Evolutionary conservation across 331 rosid species (phyloP), one percentile per base, ranked within the genome.

Genomic region (Telfairia occidentalis): DNA sequence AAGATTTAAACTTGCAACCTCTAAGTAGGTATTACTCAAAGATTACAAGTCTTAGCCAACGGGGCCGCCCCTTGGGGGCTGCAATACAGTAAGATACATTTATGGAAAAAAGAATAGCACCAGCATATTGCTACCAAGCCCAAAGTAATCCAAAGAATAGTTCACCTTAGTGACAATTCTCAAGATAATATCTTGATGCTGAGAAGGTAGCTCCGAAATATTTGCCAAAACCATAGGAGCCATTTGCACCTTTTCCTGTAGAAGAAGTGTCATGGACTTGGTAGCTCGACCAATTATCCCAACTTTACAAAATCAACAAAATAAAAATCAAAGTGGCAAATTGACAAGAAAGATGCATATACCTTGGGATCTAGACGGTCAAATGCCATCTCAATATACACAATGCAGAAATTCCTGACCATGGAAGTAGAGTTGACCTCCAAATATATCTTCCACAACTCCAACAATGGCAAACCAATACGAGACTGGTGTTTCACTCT

Each of bases 331-430:
- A 64, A 74, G 64, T 32, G 58, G 54, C 42, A 37, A 64, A 54
- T 42, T 67, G 49, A 69, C 64, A 12, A 73, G 30, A 82, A 52
- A 57, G 24, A 83, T 71, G 12, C 11, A 78, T 75, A 63, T 23
- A 86, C 97, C 92, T 91, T 82, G 35, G 71, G 81, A 82, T 53
- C 61, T 34, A 83, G 89, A 52, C 98, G 98, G 48, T 93, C 96
- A 83, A 89, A 84, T 67, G 98, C 97, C 98, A 93, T 93, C 88
- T 91, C 98, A 55, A 93, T 78, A 64, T 93, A 93, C 76, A 93
- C 96, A 79, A 89, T 88, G 86, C 98, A 88, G 77, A 93, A 91
- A 79, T 93, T 93, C 82, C 98, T 90, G 71, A 93, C 96, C 78
- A 91, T 93, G 2, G 97, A 86, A 63, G 82, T 82, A 76, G 91